These are phyloP conservation scores for Nigrospora sphaerica DNA, from an alignment of 2,329 filamentous ascomycete species.

Conservation along the genomic window DNA sequence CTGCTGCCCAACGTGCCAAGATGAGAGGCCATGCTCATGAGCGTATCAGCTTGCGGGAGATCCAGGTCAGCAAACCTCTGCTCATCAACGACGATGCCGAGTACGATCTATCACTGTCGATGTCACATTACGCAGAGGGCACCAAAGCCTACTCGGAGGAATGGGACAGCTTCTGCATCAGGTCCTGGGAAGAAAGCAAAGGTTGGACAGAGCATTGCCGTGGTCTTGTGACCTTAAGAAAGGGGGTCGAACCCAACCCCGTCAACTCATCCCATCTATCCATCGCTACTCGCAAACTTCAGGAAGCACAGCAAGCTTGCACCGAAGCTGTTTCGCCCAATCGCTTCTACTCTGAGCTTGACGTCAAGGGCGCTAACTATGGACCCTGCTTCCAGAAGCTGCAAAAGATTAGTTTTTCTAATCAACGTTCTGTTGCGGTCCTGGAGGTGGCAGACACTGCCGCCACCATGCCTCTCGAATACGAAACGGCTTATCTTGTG, in stretches of 20 bases:
- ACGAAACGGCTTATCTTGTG: slow-evolving; percentile 34
- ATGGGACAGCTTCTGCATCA: slow-evolving; percentile 22
- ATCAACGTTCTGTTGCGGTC: slow-evolving; percentile 20
- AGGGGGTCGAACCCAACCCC: background rate
- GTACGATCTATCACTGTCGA: slow-evolving; percentile 27
- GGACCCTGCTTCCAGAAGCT: slow-evolving; percentile 5
- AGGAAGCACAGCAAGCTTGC: slow-evolving; percentile 2
- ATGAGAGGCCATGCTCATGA: slow-evolving; percentile 19
- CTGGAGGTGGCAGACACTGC: slow-evolving; percentile 35
- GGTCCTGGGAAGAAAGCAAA: slow-evolving; percentile 16
- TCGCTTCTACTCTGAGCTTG: slow-evolving; percentile 7
- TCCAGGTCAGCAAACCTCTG: slow-evolving; percentile 24
- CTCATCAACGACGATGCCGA: slow-evolving; percentile 25
- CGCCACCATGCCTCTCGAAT: slow-evolving; percentile 33
- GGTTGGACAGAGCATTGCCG: slow-evolving; percentile 22
- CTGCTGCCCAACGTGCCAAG: slow-evolving; percentile 14
- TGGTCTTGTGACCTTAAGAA: slow-evolving; percentile 10
- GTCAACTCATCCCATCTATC: background rate
- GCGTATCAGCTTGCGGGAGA: slow-evolving; percentile 27
- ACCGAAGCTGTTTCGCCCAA: background rate
- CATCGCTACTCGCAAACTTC: background rate
- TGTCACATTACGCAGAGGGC: slow-evolving; percentile 18
- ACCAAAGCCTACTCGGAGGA: slow-evolving; percentile 10
- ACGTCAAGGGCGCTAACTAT: slow-evolving; percentile 7
- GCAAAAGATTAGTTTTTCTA: slow-evolving; percentile 6